phyloP scores from a whole-genome alignment of 768 basidiomycete species.

The Pluteus cervinus region DNA sequence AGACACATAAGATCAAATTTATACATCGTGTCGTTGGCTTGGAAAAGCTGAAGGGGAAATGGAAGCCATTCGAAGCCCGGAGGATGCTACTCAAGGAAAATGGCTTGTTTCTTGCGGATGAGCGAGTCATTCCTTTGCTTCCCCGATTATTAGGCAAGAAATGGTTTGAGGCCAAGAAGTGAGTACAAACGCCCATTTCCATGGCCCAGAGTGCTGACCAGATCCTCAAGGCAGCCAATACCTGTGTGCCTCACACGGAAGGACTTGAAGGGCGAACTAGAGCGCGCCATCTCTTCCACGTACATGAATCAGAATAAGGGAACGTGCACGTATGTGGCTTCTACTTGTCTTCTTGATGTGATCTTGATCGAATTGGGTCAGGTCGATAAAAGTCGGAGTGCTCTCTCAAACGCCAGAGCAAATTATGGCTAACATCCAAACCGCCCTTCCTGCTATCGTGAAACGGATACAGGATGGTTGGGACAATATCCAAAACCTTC shows the following conservation, averaged over 20 bases:
- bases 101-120: slow-evolving; percentile 90
- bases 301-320: slow-evolving; percentile 96
- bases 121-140: slow-evolving; percentile 80
- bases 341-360: neutral
- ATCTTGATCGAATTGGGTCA: no score
- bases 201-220: slow-evolving; percentile 8
- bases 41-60: slow-evolving; percentile 91
- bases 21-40: slow-evolving; percentile 89
- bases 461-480: slow-evolving; percentile 72
- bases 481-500: slow-evolving; percentile 85
- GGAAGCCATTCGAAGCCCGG: slow-evolving; percentile 78
- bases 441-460: slow-evolving; percentile 71
- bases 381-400: slow-evolving; percentile 79
- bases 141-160: slow-evolving; percentile 83
- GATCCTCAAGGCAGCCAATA: slow-evolving; percentile 73
- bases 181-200: slow-evolving; percentile 18
- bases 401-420: slow-evolving; percentile 70
- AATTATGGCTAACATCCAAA: slow-evolving; percentile 70
- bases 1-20: slow-evolving; percentile 74
- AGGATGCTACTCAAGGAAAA: slow-evolving; percentile 83
- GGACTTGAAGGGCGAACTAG: slow-evolving; percentile 88
- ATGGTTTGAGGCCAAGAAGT: slow-evolving; percentile 98
- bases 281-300: slow-evolving; percentile 87
- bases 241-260: slow-evolving; percentile 87
- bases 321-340: slow-evolving; percentile 76